Conservation (phyloP, 345 rosid genomes). For the Dovyalis caffra region DNA sequence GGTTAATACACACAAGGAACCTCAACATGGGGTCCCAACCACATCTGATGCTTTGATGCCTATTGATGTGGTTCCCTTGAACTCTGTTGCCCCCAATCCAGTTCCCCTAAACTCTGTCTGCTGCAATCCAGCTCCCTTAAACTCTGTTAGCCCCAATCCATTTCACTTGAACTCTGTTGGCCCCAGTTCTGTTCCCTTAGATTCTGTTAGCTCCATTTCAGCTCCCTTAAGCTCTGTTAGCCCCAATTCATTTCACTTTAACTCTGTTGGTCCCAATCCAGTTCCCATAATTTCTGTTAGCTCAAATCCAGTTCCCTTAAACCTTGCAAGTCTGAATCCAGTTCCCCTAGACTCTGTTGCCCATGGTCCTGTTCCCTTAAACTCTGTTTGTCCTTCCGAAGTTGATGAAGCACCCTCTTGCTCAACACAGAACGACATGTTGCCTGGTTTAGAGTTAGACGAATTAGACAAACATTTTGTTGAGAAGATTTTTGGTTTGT, state of each 20-base stretch:
- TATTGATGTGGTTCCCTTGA: slow-evolving; percentile 49
- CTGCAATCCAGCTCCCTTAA: slow-evolving; percentile 4
- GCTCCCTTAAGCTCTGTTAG: background rate
- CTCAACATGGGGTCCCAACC: slow-evolving; percentile 28
- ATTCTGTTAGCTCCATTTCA: background rate
- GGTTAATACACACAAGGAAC: slow-evolving; percentile 33
- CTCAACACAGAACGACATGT: slow-evolving; percentile 48
- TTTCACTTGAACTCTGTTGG: background rate
- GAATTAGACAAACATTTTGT: slow-evolving; percentile 70
- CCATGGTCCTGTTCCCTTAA: slow-evolving; percentile 7
- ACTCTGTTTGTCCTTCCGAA: slow-evolving; percentile 17
- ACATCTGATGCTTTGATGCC: slow-evolving; percentile 39
- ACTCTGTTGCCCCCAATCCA: slow-evolving; percentile 35
- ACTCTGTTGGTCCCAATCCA: slow-evolving; percentile 34
- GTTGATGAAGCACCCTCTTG: slow-evolving; percentile 55
- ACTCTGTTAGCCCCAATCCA: background rate
- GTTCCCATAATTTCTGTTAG: slow-evolving; percentile 2
- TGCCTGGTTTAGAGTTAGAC: slow-evolving; percentile 55
- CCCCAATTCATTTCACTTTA: slow-evolving; percentile 32
- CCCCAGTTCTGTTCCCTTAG: slow-evolving; percentile 6
- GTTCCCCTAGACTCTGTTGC: slow-evolving; percentile 2
- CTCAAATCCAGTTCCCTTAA: slow-evolving; percentile 15
- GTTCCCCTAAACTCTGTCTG: background rate
- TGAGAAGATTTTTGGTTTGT: slow-evolving; percentile 58
- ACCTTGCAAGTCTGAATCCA: background rate